Conservation (phyloP, 768 basidiomycete species). For the Sarcodon sp. region DNA sequence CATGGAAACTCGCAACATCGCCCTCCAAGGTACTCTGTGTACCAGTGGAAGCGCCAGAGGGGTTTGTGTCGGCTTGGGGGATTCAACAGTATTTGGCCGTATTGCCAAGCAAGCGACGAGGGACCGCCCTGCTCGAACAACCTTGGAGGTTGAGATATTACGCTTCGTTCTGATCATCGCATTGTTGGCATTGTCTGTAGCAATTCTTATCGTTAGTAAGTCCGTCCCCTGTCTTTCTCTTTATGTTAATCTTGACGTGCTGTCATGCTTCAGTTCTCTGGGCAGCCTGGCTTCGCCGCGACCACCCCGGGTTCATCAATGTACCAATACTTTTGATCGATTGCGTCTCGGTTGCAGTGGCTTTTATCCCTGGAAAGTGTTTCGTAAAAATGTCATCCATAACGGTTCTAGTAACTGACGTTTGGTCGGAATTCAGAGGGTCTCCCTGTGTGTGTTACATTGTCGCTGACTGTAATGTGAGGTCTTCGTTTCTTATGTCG, state of each 20-base stretch:
- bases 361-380: conserved; percentile 38
- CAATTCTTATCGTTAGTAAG: conserved; percentile 29
- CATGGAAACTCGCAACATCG: conserved; percentile 41
- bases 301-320: conserved; percentile 31
- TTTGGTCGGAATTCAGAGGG: conserved; percentile 11
- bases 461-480: conserved; percentile 27
- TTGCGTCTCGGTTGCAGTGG: conserved; percentile 38
- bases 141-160: conserved; percentile 39
- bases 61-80: conserved; percentile 34
- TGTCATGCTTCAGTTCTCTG: conserved; percentile 7
- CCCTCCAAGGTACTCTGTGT: conserved; percentile 42
- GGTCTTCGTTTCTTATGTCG: no score
- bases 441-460: conserved; percentile 35
- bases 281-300: conserved; percentile 25
- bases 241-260: no score
- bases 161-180: conserved; percentile 43
- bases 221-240: no score
- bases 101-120: no score
- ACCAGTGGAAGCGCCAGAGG: conserved; percentile 35
- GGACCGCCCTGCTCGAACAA: conserved; percentile 16
- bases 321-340: conserved; percentile 39
- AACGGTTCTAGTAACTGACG: background rate
- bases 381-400: conserved; percentile 9
- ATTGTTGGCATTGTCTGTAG: conserved; percentile 26
- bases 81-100: conserved; percentile 31